phyloP scores from a whole-genome alignment of 2,329 filamentous ascomycete species.

The Dactylonectria estremocensis region DNA sequence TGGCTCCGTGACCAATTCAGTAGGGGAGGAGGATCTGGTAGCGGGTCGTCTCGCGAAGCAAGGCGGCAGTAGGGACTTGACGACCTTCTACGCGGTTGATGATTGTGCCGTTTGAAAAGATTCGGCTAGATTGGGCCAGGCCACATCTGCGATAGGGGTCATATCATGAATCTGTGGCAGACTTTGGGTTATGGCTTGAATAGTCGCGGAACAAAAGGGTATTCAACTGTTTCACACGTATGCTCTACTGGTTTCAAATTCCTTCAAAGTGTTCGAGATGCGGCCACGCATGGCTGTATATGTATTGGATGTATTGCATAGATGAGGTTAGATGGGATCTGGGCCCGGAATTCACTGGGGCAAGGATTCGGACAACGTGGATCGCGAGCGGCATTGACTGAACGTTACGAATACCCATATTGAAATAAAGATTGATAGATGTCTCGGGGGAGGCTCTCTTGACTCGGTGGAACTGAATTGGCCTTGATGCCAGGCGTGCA shows the following conservation, averaged over 20 bases:
- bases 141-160: conserved; percentile 12
- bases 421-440: conserved; percentile 33
- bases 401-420: conserved; percentile 36
- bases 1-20: conserved; percentile 63
- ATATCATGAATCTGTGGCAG: not conserved
- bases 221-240: conserved; percentile 2
- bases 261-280: conserved; percentile 5
- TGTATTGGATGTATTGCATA: conserved; percentile 38
- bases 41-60: conserved; percentile 50
- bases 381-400: conserved; percentile 39
- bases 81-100: conserved; percentile 27
- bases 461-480: not conserved
- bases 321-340: conserved; percentile 37
- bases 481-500: not conserved
- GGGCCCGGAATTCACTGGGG: conserved; percentile 7
- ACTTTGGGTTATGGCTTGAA: conserved; percentile 1
- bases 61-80: conserved; percentile 46
- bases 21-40: conserved; percentile 46
- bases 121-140: not conserved
- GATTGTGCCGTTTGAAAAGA: conserved; percentile 6
- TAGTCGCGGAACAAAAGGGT: not conserved
- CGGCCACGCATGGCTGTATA: conserved; percentile 7
- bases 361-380: conserved; percentile 20
- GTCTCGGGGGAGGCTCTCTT: not conserved
- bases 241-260: conserved; percentile 12